These are phyloP conservation scores for Mycena sp. DNA, from an alignment of 1,284 basidiomycete genomes.

Conservation along the genomic window DNA sequence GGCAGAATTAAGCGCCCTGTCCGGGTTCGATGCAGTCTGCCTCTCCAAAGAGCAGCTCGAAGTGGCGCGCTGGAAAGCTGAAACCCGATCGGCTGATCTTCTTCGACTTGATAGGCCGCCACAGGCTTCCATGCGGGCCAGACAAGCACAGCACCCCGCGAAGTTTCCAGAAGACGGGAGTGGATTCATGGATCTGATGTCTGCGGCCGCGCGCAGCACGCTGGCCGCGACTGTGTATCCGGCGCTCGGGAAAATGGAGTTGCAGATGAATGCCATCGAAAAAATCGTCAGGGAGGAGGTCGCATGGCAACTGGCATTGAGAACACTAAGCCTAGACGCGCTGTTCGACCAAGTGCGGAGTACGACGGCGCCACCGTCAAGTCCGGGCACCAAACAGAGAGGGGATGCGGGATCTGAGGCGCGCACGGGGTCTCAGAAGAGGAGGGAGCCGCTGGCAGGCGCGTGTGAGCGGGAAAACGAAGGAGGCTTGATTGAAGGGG, in stretches of 20 bases:
- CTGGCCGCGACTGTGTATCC: conserved; percentile 45
- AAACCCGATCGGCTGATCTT: conserved; percentile 38
- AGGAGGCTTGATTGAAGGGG: conserved; percentile 34
- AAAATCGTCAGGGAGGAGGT: conserved; percentile 45
- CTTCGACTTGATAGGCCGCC: conserved; percentile 34
- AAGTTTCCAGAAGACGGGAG: conserved; percentile 37
- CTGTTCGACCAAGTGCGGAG: conserved; percentile 14
- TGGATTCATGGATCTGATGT: conserved; percentile 44
- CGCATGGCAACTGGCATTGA: conserved; percentile 39
- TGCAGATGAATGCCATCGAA: conserved; percentile 47
- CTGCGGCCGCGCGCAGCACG: conserved; percentile 44
- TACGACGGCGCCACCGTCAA: conserved; percentile 12
- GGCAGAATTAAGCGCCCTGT: conserved; percentile 52
- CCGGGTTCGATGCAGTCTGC: conserved; percentile 53
- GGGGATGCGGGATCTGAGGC: conserved; percentile 6
- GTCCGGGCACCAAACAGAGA: conserved; percentile 19
- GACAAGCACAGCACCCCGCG: conserved; percentile 51
- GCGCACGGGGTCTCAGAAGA: conserved; percentile 16
- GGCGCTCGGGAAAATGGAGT: conserved; percentile 44
- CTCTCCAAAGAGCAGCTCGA: conserved; percentile 51
- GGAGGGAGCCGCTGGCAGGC: conserved; percentile 14
- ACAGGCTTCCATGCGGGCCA: conserved; percentile 45
- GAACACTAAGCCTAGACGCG: conserved; percentile 15
- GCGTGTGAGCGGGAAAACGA: conserved; percentile 22
- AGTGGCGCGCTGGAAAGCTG: conserved; percentile 40